Evolutionary conservation across 164 flowering plant species (phyloP).

Genomic region (Brasenia schreberi): DNA sequence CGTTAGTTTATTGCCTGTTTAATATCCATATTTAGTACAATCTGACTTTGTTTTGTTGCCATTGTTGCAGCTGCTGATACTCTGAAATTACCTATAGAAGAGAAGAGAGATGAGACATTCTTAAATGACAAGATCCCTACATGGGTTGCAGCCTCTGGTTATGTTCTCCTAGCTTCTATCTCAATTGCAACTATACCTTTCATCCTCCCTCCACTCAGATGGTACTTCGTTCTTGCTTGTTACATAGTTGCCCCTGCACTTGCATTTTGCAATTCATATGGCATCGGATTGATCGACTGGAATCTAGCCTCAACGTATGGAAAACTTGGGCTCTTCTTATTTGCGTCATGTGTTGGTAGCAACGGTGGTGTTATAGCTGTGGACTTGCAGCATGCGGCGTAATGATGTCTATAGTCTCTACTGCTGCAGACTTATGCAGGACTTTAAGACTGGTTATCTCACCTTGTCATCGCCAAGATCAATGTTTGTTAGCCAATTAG

Average conservation of each 20-base stretch:
- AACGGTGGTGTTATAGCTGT: constrained; percentile 84
- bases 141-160: constrained; percentile 86
- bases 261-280: constrained; percentile 97
- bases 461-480: constrained; percentile 86
- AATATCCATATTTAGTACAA: too few relatives aligned
- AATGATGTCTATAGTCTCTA: constrained; percentile 94
- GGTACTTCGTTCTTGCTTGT: constrained; percentile 77
- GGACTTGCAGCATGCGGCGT: constrained; percentile 89
- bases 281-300: constrained; percentile 97
- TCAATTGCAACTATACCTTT: constrained; percentile 75
- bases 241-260: constrained; percentile 86
- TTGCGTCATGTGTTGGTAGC: constrained; percentile 69
- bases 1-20: too few relatives aligned
- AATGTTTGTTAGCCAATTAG: constrained; percentile 84
- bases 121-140: constrained; percentile 70
- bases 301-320: constrained; percentile 82
- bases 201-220: constrained; percentile 77
- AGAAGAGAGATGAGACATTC: constrained; percentile 56
- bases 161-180: constrained; percentile 69
- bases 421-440: constrained; percentile 99
- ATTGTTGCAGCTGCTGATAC: background rate
- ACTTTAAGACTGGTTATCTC: constrained; percentile 93
- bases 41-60: too few relatives aligned
- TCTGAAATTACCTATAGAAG: constrained; percentile 25
- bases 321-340: constrained; percentile 74